Conservation (phyloP, 345 rosid genomes). For the Turnera subulata region DNA sequence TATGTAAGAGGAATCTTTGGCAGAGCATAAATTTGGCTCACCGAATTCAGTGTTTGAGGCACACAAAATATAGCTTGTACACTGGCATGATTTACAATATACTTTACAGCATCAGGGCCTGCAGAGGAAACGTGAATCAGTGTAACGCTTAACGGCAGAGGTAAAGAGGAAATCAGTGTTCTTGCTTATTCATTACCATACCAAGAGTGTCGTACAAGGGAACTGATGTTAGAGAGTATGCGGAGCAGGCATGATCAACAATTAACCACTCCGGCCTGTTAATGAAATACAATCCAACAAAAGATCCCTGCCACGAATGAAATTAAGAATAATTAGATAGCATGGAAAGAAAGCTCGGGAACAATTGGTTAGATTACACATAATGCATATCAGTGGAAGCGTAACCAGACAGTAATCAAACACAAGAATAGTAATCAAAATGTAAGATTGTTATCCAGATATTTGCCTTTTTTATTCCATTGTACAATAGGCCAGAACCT, state of each 20-base stretch:
- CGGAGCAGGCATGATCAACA: constrained; percentile 93
- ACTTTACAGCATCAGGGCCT: constrained; percentile 98
- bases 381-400: no score
- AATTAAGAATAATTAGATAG: constrained; percentile 15
- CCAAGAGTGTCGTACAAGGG: constrained; percentile 98
- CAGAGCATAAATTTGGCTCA: constrained; percentile 32
- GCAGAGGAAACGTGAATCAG: constrained; percentile 19
- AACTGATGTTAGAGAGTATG: constrained; percentile 82
- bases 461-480: constrained; percentile 65
- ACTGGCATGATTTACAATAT: constrained; percentile 77
- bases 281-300: constrained; percentile 81
- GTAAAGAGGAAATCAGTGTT: constrained; percentile 9
- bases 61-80: constrained; percentile 87
- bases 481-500: constrained; percentile 74
- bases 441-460: background rate
- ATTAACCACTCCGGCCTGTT: constrained; percentile 95
- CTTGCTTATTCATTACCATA: constrained; percentile 25
- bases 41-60: constrained; percentile 67
- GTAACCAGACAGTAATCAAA: background rate
- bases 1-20: background rate
- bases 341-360: constrained; percentile 4
- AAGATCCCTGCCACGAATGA: constrained; percentile 54
- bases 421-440: background rate
- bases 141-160: constrained; percentile 8
- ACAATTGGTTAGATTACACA: background rate